Conservation (phyloP, 495 filamentous ascomycete species). For the Penicillium steckii region DNA sequence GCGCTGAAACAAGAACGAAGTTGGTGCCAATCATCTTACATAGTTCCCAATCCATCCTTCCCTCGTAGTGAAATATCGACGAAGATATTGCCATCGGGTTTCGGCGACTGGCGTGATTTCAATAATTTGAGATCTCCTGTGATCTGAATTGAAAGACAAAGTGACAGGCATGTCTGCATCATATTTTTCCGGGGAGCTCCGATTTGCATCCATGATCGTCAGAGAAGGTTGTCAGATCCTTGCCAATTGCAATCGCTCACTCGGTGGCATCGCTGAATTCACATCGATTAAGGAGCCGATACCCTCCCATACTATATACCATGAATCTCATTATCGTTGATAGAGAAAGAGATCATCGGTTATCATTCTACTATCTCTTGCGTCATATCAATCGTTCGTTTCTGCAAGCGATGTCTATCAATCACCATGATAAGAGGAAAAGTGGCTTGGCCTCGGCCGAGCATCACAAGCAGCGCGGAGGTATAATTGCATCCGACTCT, state of each 20-base stretch:
- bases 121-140: conserved; percentile 6
- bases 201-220: conserved; percentile 10
- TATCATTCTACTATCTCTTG: conserved; percentile 9
- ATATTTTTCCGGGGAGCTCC: conserved; percentile 10
- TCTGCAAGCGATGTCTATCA: neutral
- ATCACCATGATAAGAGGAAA: conserved; percentile 12
- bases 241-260: neutral
- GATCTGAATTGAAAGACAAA: conserved; percentile 8
- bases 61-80: conserved; percentile 46
- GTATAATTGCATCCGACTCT: neutral
- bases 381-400: conserved; percentile 5
- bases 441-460: conserved; percentile 22
- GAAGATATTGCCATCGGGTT: conserved; percentile 30
- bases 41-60: conserved; percentile 75
- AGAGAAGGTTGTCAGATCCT: neutral
- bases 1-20: neutral
- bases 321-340: neutral
- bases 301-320: conserved; percentile 10
- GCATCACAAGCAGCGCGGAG: neutral
- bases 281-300: neutral
- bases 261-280: neutral
- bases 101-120: conserved; percentile 16
- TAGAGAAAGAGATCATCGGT: neutral
- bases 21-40: conserved; percentile 25
- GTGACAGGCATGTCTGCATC: neutral